Evolutionary conservation across 352 stramenopile genomes (phyloP), one percentile per base, ranked within the genome.

Genomic region (Paralagenidium karlingii): DNA sequence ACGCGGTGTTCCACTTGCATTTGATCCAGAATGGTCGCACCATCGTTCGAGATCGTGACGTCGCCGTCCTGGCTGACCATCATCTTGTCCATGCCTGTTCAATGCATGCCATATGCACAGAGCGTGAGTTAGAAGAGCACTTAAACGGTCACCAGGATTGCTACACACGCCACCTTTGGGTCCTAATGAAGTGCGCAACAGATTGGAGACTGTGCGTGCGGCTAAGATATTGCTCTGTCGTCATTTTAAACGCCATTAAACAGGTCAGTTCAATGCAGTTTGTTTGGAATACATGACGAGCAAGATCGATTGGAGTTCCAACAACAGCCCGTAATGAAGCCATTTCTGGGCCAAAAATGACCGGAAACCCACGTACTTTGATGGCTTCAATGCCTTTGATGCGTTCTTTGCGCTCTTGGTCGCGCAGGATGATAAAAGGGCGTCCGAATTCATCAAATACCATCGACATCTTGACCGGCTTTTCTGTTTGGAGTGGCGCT

Each of bases 41-140:
- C 96, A 55, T 99, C 96, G 63, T 99, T 99, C 45, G 95, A 99
- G 58, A 99, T 98, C 37, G 95, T 99, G 24, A 99, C 94, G 55
- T 99, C 96, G 18, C 95, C 96, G 62, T 99, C 96, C 46, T 96
- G 92, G 49, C 78, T 97, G 34, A 99, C 94, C 54, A 99, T 84
- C 85, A 99, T 99, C 79, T 99, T 99, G 77, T 99, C 95, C 87
- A 98, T 96, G 37, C 91, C 88, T 82, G 49, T 19, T 41, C 2
- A n/a, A 46, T 16, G 15, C 25, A 48, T 40, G n/a, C 24, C 9
- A 54, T 32, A 26, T 40, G 43, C 31, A 52, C 26, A 33, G 9
- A 43, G 15, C 15, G 8, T 6, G 13, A 45, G 8, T 19, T 26
- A 7, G 22, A 20, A 25, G 11, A 3, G 28, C 8, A 47, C 21